These are phyloP conservation scores for Mortierella sp. DNA, from an alignment of 371 early-diverging fungal species.

Conservation along the genomic window DNA sequence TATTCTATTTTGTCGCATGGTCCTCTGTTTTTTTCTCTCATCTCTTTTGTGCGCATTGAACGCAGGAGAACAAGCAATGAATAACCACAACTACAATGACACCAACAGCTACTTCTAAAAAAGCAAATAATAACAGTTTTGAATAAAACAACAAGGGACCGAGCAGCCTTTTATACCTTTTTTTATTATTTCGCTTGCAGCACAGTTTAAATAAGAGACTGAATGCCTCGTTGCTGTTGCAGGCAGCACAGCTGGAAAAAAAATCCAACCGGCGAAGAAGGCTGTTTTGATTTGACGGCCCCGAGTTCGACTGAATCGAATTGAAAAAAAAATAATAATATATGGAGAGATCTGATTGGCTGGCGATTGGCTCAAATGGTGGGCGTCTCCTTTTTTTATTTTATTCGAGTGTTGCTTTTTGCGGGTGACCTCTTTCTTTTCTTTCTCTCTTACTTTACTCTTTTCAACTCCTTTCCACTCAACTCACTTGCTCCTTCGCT, in stretches of 20 bases:
- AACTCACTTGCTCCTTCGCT: not conserved
- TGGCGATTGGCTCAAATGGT: not conserved
- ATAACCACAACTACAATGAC: not conserved
- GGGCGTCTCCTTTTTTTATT: not conserved
- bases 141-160: not conserved
- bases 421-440: not conserved
- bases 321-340: not conserved
- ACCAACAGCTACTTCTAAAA: not conserved
- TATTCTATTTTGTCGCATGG: constrained; percentile 1
- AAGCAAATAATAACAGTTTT: not conserved
- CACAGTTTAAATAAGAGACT: not conserved
- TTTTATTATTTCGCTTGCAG: no score
- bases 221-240: not conserved
- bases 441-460: constrained; percentile 1
- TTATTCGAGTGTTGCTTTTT: not conserved
- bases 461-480: not conserved
- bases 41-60: not conserved
- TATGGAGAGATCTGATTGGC: constrained; percentile 1
- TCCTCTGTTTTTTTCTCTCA: not conserved
- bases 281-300: not conserved
- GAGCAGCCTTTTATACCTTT: no score
- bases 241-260: not conserved
- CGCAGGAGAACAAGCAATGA: not conserved
- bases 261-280: not conserved
- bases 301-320: not conserved